Evolutionary conservation across 2,329 filamentous ascomycete species (phyloP), one percentile per base, ranked within the genome.

Genomic region (Metarhizium brunneum): DNA sequence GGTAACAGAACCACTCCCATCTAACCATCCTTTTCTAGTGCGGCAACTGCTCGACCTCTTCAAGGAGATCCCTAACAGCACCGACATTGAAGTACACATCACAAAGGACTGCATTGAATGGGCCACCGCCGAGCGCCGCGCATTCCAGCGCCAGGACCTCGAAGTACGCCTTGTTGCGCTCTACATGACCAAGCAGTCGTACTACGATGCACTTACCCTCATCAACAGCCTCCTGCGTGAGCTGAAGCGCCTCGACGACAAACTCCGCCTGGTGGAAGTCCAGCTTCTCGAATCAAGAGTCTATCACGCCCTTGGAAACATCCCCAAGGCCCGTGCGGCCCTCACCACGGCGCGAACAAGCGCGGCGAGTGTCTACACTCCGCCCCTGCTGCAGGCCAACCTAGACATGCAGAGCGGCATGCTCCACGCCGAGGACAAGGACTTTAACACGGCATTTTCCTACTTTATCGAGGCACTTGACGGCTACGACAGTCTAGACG

Each of bases 101-200:
- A 99, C 94, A 68, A 96, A 96, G 76, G 96, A 94, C 75, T 97
- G 91, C 78, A 99, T 99, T 84, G 92, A 97, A 76, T 99, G 94
- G 94, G 94, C 94, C 51, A 90, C 92, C 54, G 88, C 90, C 53
- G 91, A 97, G 77, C 88, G 92, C 65, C 88, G 94, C 68, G 90
- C 90, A 58, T 99, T 99, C 81, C 84, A 99, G 64, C 91, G 94
- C 63, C 94, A 99, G 78, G 96, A 95, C 73, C 90, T 99, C 68
- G 91, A 99, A 79, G 95, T 92, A 56, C 88, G 94, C 60, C 86
- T 99, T 56, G 94, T 99, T 54, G 81, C 84, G 54, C 86, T 99
- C 59, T 90, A 96, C 78, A 97, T 99, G 88, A 86, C 89, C 67
- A 97, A 97, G 77, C 90, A 96, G 71, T 87, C 91, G 56, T 97